Conservation (phyloP, 805 yeast species). For the Torulaspora gathmanii region DNA sequence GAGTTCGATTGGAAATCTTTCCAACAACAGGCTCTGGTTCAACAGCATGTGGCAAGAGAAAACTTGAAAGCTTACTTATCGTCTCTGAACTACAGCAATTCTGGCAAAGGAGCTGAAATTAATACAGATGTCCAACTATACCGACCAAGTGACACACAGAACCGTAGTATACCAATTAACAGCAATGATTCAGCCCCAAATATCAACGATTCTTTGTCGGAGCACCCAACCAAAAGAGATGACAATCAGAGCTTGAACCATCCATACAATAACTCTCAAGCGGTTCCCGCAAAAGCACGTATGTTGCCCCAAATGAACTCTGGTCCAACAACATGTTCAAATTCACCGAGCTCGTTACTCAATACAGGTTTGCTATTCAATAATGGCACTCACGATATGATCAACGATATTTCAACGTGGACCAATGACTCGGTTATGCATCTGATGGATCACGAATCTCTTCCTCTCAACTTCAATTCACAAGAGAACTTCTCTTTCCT, state of each 20-base stretch:
- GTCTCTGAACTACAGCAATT: constrained; percentile 18
- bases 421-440: constrained; percentile 37
- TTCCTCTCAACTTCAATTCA: constrained; percentile 9
- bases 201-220: neutral
- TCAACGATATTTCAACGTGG: constrained; percentile 57
- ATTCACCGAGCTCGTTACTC: constrained; percentile 8
- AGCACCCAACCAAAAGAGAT: neutral
- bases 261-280: neutral
- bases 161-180: neutral
- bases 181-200: neutral
- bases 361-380: constrained; percentile 26
- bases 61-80: constrained; percentile 33
- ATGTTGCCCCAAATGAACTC: constrained; percentile 4
- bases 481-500: constrained; percentile 7
- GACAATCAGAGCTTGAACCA: neutral
- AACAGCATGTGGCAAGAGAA: constrained; percentile 35
- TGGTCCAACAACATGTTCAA: constrained; percentile 2
- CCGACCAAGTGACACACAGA: constrained; percentile 1
- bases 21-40: constrained; percentile 34
- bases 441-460: constrained; percentile 12
- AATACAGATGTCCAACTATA: neutral
- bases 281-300: neutral
- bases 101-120: neutral
- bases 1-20: constrained; percentile 34
- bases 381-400: constrained; percentile 53